Conservation (phyloP, 805 yeast genomes). For the Saccharomycopsis sp. region DNA sequence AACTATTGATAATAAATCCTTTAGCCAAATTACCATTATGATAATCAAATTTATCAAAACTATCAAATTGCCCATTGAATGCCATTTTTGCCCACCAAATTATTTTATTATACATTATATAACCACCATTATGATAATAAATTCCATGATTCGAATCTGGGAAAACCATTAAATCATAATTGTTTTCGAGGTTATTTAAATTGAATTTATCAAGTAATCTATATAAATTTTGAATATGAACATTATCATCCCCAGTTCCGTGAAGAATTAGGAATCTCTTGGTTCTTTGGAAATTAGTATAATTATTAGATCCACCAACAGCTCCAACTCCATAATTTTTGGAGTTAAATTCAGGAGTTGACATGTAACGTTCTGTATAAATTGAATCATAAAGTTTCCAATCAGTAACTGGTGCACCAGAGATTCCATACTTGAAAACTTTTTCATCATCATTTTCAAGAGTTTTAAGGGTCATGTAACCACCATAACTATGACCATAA, state of each 20-base stretch:
- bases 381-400: constrained; percentile 70
- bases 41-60: constrained; percentile 16
- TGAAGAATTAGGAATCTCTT: constrained; percentile 60
- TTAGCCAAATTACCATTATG: constrained; percentile 13
- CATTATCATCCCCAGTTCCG: constrained; percentile 81
- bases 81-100: constrained; percentile 56
- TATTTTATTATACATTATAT: constrained; percentile 58
- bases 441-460: constrained; percentile 55
- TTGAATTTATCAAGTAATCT: constrained; percentile 53
- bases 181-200: constrained; percentile 54
- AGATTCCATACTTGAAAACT: constrained; percentile 63
- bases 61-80: constrained; percentile 37
- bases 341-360: constrained; percentile 37
- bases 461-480: constrained; percentile 65
- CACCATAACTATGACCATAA: constrained; percentile 91
- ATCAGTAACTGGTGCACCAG: constrained; percentile 80
- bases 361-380: constrained; percentile 73
- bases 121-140: constrained; percentile 60
- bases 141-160: constrained; percentile 77
- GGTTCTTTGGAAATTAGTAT: constrained; percentile 32
- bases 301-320: constrained; percentile 29
- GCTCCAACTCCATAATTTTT: constrained; percentile 40
- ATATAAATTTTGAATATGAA: constrained; percentile 63
- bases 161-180: constrained; percentile 57
- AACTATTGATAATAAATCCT: neutral